Conservation (phyloP, 2,329 filamentous ascomycete species). For the Waltergamsia citrina region DNA sequence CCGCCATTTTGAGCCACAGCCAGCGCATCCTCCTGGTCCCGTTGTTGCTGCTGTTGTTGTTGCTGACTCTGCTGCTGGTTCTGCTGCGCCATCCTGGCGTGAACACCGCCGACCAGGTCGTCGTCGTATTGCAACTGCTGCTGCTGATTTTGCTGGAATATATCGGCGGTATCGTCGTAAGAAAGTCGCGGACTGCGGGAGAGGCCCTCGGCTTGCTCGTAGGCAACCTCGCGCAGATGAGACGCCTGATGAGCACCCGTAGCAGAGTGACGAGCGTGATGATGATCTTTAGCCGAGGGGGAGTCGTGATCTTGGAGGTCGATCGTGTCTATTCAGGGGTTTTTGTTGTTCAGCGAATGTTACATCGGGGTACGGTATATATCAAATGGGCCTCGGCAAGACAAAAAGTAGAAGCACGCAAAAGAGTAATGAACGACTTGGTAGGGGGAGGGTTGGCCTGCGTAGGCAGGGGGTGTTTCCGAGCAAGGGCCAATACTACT, state of each 20-base stretch:
- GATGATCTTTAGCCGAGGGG: slow-evolving; percentile 77
- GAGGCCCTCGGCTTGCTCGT: slow-evolving; percentile 68
- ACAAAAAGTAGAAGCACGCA: not conserved
- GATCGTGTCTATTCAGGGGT: slow-evolving; percentile 62
- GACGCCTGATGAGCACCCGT: slow-evolving; percentile 78
- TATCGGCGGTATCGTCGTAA: slow-evolving; percentile 25
- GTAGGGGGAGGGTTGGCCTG: not conserved
- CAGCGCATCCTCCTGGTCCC: slow-evolving; percentile 43
- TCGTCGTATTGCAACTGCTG: slow-evolving; percentile 2
- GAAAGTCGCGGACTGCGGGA: slow-evolving; percentile 53
- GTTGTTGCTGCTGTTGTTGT: slow-evolving; percentile 27
- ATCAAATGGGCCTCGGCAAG: not conserved
- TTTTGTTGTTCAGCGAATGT: not conserved
- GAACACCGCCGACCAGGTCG: slow-evolving; percentile 7
- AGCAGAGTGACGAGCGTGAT: slow-evolving; percentile 35
- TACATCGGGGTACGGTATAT: too few relatives aligned
- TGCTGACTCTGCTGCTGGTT: slow-evolving; percentile 15
- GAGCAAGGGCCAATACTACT: not conserved
- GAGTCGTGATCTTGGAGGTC: slow-evolving; percentile 80
- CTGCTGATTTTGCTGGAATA: not conserved
- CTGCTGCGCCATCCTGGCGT: slow-evolving; percentile 10
- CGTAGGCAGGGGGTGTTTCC: not conserved
- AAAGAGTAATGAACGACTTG: not conserved
- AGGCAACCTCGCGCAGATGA: slow-evolving; percentile 69
- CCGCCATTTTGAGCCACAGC: slow-evolving; percentile 55